Evolutionary conservation across 1,139 yeast species (phyloP).

Genomic region (Lodderomyces oxycetoniae): DNA sequence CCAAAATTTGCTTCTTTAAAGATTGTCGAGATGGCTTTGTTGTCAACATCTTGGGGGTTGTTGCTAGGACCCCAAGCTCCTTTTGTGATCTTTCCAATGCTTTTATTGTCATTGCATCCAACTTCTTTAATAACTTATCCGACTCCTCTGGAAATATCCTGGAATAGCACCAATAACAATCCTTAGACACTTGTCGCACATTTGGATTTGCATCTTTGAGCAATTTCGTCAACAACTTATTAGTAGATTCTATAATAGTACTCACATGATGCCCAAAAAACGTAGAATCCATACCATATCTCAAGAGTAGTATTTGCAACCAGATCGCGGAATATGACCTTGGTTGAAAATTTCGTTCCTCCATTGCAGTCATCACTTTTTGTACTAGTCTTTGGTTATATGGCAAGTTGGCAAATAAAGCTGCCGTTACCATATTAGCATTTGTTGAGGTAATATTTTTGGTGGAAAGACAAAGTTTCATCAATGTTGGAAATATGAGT

Average conservation of each 20-base stretch:
- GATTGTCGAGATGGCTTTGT: conserved; percentile 22
- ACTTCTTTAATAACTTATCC: conserved; percentile 46
- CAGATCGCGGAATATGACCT: conserved; percentile 67
- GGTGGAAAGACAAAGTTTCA: conserved; percentile 66
- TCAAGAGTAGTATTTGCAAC: conserved; percentile 57
- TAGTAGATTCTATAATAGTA: conserved; percentile 44
- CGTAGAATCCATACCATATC: conserved; percentile 23
- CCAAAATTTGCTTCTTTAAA: conserved; percentile 31
- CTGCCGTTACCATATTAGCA: conserved; percentile 64
- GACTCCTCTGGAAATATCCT: conserved; percentile 46
- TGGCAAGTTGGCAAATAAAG: conserved; percentile 54
- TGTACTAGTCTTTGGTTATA: conserved; percentile 51
- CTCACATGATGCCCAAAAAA: conserved; percentile 36
- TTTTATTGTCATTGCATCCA: conserved; percentile 35
- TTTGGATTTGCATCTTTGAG: conserved; percentile 75
- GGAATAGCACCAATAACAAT: conserved; percentile 67
- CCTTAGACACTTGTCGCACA: conserved; percentile 73
- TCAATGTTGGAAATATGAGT: conserved; percentile 49
- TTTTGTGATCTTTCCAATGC: conserved; percentile 41
- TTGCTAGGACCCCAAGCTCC: conserved; percentile 25
- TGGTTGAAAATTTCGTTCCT: conserved; percentile 69
- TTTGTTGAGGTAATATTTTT: conserved; percentile 75
- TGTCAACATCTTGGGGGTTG: conserved; percentile 7
- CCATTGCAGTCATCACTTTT: conserved; percentile 48
- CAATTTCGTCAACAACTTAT: conserved; percentile 53